Percentiles rank a stretch among this genome's conserved stretches.
These are phyloP conservation scores for apple (Malus domestica) DNA, from an alignment of 306 rosid species.

Conservation along the genomic window DNA sequence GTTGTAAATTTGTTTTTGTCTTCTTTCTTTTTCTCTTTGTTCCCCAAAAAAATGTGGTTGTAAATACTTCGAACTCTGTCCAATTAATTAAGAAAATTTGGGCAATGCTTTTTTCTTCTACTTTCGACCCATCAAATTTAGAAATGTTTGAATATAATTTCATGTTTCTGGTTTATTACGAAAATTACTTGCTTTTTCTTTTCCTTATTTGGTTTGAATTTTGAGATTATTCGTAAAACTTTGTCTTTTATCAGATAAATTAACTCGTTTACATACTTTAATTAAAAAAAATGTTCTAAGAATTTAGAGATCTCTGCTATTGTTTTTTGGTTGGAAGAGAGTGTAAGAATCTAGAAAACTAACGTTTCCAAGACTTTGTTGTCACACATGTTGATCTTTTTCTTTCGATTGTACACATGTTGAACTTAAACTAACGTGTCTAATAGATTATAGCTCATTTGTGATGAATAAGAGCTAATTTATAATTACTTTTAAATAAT, in stretches of 20 bases:
- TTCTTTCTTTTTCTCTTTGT: neutral
- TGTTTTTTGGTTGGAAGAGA: too few relatives aligned
- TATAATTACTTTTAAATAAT: too few relatives aligned
- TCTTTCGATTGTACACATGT: too few relatives aligned
- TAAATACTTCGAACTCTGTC: neutral
- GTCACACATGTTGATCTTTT: too few relatives aligned
- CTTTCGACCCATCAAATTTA: neutral
- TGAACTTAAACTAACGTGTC: too few relatives aligned
- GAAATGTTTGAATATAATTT: neutral
- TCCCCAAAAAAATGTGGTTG: neutral
- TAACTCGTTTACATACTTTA: neutral
- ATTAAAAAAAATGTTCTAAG: too few relatives aligned
- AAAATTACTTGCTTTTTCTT: neutral
- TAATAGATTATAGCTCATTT: too few relatives aligned
- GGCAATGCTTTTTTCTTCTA: neutral
- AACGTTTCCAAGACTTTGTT: too few relatives aligned
- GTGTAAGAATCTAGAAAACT: too few relatives aligned
- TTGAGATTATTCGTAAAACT: neutral
- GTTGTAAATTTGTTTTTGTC: constrained; percentile 14
- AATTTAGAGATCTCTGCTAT: too few relatives aligned
- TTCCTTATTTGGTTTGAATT: neutral
- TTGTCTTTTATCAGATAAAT: too few relatives aligned
- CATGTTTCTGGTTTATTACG: neutral
- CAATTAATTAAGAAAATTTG: neutral
- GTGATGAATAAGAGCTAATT: rapidly evolving